Evolutionary conservation across 2,329 filamentous ascomycete species (phyloP), one percentile per base, ranked within the genome.

Genomic region (Aspergillus uvarum): DNA sequence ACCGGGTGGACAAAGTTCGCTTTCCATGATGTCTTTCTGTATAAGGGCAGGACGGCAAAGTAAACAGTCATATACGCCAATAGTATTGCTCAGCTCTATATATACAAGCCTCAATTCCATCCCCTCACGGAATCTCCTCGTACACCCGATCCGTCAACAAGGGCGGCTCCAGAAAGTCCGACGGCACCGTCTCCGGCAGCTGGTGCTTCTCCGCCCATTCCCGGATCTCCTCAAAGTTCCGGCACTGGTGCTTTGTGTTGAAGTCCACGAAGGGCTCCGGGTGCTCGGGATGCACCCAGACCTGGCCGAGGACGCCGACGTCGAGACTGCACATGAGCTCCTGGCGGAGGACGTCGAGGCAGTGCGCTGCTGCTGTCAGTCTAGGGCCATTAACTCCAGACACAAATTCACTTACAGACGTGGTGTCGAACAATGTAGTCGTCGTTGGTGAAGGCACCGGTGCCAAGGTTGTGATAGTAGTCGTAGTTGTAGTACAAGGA

Each of bases 301-400:
- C 80, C 65, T 88, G 85, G 12, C 85, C 85, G 0, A 88, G 76
- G 0, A 88, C 80, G 1, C 81, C 85, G 2, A 84, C 81, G 64
- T 88, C 86, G 21, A 83, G 77, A 29, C 81, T 84, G 71, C 86
- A 88, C 83, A 87, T 87, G 14, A 88, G 77, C 16, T 86, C 82
- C 68, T 88, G 85, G 1, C 85, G 82, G 49, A 88, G 60, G 3
- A 83, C 84, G 63, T 88, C 86, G 32, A 88, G 75, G 60, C 86
- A 88, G 61, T 88, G 85, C 5, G 81, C 80, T 83, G 52, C 2
- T 5, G 6, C 12, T 2, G 32, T 59, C 29, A 61, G 60, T 7
- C 58, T 54, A 12, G 0, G n/a, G n/a, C n/a, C n/a, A n/a, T n/a
- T n/a, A n/a, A n/a, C n/a, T n/a, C n/a, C n/a, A n/a, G n/a, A n/a